Percentiles rank a stretch among this genome's conserved stretches.
phyloP scores from a whole-genome alignment of 2,329 filamentous ascomycete genomes.

The Neonectria magnoliae region DNA sequence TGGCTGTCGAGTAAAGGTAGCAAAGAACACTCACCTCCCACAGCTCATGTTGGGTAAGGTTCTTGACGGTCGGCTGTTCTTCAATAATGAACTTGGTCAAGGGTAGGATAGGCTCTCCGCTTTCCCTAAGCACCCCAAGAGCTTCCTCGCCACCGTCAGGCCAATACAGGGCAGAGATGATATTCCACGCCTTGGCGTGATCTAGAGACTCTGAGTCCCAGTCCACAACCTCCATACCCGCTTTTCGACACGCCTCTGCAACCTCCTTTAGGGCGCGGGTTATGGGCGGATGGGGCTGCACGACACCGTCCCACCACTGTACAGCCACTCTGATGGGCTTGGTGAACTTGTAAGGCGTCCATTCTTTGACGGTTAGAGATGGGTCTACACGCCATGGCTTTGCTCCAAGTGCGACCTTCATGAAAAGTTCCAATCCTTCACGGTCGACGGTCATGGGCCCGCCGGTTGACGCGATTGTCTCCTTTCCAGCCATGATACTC shows the following conservation, averaged over 20 bases:
- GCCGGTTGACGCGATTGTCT: conserved; percentile 46
- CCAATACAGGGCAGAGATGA: conserved; percentile 61
- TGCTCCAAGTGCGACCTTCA: conserved; percentile 44
- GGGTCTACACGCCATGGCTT: conserved; percentile 50
- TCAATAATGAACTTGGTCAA: conserved; percentile 68
- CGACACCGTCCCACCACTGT: conserved; percentile 67
- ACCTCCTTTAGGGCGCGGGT: conserved; percentile 65
- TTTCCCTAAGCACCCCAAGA: conserved; percentile 57
- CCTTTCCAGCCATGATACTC: conserved; percentile 47
- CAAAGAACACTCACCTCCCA: conserved; percentile 46
- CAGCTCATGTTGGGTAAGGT: conserved; percentile 52
- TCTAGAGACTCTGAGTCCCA: conserved; percentile 60
- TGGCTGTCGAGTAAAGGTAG: background rate
- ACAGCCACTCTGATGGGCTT: conserved; percentile 68
- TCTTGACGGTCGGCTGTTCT: conserved; percentile 57
- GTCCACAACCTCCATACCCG: conserved; percentile 65
- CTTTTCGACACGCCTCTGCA: conserved; percentile 57
- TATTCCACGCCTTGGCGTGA: conserved; percentile 62
- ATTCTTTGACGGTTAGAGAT: conserved; percentile 46
- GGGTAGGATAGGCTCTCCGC: conserved; percentile 67
- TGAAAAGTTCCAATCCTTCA: conserved; percentile 48
- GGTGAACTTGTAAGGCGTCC: conserved; percentile 46
- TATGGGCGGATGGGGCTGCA: conserved; percentile 69
- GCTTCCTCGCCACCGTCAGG: conserved; percentile 68
- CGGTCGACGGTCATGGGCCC: conserved; percentile 50